phyloP scores from a whole-genome alignment of 352 stramenopile genomes.

The Phytopythium chamaehyphon region DNA sequence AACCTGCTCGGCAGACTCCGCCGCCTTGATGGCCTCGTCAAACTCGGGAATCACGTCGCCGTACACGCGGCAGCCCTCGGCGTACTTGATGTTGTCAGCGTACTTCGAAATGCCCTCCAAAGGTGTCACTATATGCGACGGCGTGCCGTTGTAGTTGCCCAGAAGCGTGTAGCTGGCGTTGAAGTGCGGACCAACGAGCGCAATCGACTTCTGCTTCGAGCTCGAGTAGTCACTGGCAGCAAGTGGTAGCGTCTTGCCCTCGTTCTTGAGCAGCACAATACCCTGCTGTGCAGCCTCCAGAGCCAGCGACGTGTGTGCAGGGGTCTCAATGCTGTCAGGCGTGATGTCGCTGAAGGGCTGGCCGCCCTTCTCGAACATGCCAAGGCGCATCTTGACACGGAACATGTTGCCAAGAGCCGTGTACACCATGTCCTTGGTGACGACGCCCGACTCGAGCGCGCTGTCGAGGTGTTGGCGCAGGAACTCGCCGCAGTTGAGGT shows the following conservation, averaged over 20 bases:
- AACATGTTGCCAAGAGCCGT: slow-evolving; percentile 76
- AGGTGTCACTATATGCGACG: slow-evolving; percentile 57
- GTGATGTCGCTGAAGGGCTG: slow-evolving; percentile 63
- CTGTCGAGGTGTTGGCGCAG: slow-evolving; percentile 55
- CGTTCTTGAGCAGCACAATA: slow-evolving; percentile 91
- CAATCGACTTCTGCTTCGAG: slow-evolving; percentile 23
- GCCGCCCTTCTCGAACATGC: slow-evolving; percentile 82
- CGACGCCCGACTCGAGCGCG: slow-evolving; percentile 57
- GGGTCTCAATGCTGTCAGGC: slow-evolving; percentile 43
- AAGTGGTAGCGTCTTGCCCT: slow-evolving; percentile 52
- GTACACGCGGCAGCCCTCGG: slow-evolving; percentile 54
- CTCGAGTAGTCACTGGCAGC: slow-evolving; percentile 10
- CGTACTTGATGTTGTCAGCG: slow-evolving; percentile 26
- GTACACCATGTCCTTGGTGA: slow-evolving; percentile 58
- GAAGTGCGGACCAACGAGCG: slow-evolving; percentile 77
- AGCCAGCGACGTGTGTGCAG: slow-evolving; percentile 44
- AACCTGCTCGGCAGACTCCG: slow-evolving; percentile 29
- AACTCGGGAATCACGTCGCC: slow-evolving; percentile 47
- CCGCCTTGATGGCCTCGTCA: slow-evolving; percentile 34
- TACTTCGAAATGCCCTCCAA: slow-evolving; percentile 37
- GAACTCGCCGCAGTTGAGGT: slow-evolving; percentile 84
- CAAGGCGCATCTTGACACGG: slow-evolving; percentile 83
- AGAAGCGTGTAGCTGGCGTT: slow-evolving; percentile 49
- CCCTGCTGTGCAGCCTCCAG: slow-evolving; percentile 65
- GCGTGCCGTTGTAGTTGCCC: slow-evolving; percentile 73